Conservation (phyloP, 495 filamentous ascomycete species). For the Monascus purpureus region DNA sequence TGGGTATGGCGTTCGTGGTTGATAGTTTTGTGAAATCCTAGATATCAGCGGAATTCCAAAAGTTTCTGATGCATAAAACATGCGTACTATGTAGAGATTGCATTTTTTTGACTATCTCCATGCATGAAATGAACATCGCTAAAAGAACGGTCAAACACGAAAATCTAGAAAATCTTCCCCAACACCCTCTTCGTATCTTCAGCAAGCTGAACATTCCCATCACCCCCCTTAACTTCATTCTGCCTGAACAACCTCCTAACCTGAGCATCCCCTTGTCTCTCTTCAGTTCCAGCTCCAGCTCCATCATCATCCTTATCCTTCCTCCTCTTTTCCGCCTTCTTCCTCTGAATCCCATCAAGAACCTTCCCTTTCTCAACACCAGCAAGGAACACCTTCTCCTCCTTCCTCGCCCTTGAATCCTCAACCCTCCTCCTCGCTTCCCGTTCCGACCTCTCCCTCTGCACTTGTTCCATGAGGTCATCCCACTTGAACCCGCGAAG, state of each 20-base stretch:
- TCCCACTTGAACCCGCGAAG: slow-evolving; percentile 72
- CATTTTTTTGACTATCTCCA: slow-evolving; percentile 4
- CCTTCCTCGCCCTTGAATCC: slow-evolving; percentile 60
- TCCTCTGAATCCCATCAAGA: slow-evolving; percentile 51
- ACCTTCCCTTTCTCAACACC: slow-evolving; percentile 78
- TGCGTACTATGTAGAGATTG: not conserved
- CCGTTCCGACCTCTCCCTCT: slow-evolving; percentile 70
- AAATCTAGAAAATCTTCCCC: slow-evolving; percentile 55
- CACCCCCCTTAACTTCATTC: slow-evolving; percentile 35
- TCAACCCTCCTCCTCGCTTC: slow-evolving; percentile 66
- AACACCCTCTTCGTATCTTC: slow-evolving; percentile 65
- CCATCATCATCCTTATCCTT: slow-evolving; percentile 11
- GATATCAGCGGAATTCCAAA: not conserved
- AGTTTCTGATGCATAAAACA: not conserved
- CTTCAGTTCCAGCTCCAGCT: slow-evolving; percentile 6
- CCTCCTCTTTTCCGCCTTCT: slow-evolving; percentile 47
- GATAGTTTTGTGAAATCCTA: not conserved
- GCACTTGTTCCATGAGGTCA: slow-evolving; percentile 50
- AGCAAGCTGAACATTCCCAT: slow-evolving; percentile 31
- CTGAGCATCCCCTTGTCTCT: slow-evolving; percentile 12
- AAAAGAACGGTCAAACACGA: slow-evolving; percentile 1
- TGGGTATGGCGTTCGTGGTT: slow-evolving; percentile 1
- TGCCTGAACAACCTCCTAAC: slow-evolving; percentile 61
- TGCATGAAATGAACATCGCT: slow-evolving; percentile 1
- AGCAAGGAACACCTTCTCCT: slow-evolving; percentile 69